Conservation (phyloP, 75 land plant species). For the Sequoia sempervirens region DNA sequence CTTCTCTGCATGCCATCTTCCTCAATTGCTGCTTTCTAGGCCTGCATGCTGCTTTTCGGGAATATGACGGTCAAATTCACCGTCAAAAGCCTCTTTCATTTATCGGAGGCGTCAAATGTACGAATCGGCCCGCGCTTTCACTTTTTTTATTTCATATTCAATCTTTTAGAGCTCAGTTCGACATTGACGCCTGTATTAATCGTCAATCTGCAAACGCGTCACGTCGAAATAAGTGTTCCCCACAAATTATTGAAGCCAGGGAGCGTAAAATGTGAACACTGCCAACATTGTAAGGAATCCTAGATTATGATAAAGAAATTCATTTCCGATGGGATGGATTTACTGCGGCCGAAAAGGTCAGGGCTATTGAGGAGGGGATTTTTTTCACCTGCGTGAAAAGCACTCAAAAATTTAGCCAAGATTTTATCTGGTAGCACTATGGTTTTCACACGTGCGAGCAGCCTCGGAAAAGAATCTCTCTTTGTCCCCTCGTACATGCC, state of each 20-base stretch:
- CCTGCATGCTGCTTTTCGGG: neutral
- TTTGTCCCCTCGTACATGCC: slow-evolving; percentile 4
- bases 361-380: neutral
- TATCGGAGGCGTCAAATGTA: neutral
- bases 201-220: neutral
- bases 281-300: neutral
- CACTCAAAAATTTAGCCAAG: neutral
- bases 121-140: neutral
- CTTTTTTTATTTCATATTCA: too few species aligned
- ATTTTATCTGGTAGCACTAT: neutral
- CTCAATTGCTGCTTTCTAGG: slow-evolving; percentile 4
- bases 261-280: too few species aligned
- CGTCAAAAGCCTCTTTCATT: neutral
- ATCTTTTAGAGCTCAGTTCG: neutral
- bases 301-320: neutral
- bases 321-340: neutral
- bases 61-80: neutral
- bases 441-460: slow-evolving; percentile 6
- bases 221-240: too few species aligned
- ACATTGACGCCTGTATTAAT: neutral
- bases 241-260: too few species aligned
- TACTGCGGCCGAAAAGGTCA: neutral
- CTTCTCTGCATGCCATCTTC: neutral
- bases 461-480: neutral
- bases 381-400: neutral